Evolutionary conservation across 139 green algal species (phyloP).

Genomic region (Coelastrella sp.): DNA sequence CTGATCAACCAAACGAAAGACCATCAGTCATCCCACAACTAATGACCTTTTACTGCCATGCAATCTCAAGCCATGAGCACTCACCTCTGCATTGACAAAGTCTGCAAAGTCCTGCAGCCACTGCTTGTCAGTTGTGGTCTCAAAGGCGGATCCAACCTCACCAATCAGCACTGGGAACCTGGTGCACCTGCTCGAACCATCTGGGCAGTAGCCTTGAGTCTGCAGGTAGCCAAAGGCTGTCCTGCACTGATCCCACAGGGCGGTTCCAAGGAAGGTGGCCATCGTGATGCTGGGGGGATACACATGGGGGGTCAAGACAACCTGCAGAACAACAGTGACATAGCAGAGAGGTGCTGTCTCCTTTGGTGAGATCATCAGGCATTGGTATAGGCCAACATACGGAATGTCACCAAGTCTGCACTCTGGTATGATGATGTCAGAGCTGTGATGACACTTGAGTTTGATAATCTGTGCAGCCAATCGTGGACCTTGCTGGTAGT

Average conservation of each 20-base stretch:
- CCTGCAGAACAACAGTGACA: not conserved
- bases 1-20: not conserved
- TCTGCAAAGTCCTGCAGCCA: conserved; percentile 53
- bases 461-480: too few species aligned
- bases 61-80: not conserved
- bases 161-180: conserved; percentile 47
- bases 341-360: too few species aligned
- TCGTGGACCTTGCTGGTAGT: too few species aligned
- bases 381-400: too few species aligned
- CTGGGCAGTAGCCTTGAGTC: conserved; percentile 27
- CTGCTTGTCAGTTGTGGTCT: conserved; percentile 42
- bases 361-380: too few species aligned
- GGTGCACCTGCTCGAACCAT: not conserved
- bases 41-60: not conserved
- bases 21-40: not conserved
- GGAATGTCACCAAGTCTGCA: too few species aligned
- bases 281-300: conserved; percentile 50
- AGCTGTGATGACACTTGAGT: too few species aligned
- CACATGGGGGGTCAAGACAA: conserved; percentile 40
- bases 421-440: too few species aligned
- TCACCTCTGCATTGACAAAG: conserved; percentile 48
- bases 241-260: conserved; percentile 46
- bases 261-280: conserved; percentile 42
- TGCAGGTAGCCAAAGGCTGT: conserved; percentile 47
- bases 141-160: conserved; percentile 45